These are phyloP conservation scores for Myriosclerotinia scirpicola DNA, from an alignment of 2,329 filamentous ascomycete genomes.

Conservation along the genomic window DNA sequence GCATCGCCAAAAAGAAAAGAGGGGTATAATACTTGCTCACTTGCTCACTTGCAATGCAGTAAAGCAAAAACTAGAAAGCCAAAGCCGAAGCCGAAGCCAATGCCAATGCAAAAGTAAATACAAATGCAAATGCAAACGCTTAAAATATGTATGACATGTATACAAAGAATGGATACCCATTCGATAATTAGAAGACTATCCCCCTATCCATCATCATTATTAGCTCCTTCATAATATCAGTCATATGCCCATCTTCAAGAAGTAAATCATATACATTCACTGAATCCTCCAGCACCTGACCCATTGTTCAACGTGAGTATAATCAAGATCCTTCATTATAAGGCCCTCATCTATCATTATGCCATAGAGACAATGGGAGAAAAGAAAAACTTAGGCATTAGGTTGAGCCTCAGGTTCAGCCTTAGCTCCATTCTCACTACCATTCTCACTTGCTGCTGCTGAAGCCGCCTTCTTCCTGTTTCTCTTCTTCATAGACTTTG, in stretches of 20 bases:
- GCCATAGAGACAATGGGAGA: background rate
- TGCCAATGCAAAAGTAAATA: background rate
- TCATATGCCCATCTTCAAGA: constrained; percentile 10
- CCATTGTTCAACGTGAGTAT: background rate
- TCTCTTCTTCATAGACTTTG: constrained; percentile 44
- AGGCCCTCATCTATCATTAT: background rate
- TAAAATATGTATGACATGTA: constrained; percentile 2
- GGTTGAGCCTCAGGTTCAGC: background rate
- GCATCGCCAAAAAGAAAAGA: constrained; percentile 4
- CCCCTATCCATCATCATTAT: constrained; percentile 19
- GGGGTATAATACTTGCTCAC: constrained; percentile 12
- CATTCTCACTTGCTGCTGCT: background rate
- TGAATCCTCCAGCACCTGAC: background rate
- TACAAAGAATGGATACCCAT: constrained; percentile 12
- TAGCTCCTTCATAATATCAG: constrained; percentile 14
- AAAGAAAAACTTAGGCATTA: background rate
- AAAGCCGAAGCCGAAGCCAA: background rate
- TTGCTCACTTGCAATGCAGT: background rate
- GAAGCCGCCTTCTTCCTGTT: constrained; percentile 5
- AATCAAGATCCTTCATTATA: no score
- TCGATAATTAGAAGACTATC: constrained; percentile 15
- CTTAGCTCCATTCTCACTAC: background rate
- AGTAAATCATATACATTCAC: constrained; percentile 5
- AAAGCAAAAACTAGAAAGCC: background rate
- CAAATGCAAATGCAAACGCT: constrained; percentile 1